A percentile compares a stretch with the other conserved stretches of the same genome.
Conservation (phyloP, 352 stramenopile genomes). For the Pythium chondricola region DNA sequence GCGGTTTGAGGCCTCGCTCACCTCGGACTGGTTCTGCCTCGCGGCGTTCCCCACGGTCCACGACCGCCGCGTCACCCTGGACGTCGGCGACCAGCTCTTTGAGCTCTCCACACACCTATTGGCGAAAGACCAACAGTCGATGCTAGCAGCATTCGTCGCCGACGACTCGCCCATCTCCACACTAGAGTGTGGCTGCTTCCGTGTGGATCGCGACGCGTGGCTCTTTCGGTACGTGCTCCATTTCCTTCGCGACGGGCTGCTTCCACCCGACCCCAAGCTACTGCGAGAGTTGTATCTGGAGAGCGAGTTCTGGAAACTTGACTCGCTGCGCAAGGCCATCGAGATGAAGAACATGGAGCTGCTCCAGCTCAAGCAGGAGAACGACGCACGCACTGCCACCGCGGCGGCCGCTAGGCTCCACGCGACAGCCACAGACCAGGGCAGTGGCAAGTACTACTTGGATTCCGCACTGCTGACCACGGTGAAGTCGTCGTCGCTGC, state of each 20-base stretch:
- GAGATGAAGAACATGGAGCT: slow-evolving; percentile 65
- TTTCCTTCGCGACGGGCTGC: slow-evolving; percentile 69
- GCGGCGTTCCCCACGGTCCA: slow-evolving; percentile 35
- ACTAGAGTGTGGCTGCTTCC: slow-evolving; percentile 66
- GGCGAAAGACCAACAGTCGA: slow-evolving; percentile 44
- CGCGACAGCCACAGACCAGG: not conserved
- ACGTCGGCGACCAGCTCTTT: slow-evolving; percentile 70
- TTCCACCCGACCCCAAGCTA: slow-evolving; percentile 60
- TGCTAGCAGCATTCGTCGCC: slow-evolving; percentile 59
- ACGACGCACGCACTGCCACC: slow-evolving; percentile 15
- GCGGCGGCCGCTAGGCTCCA: slow-evolving; percentile 12
- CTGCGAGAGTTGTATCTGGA: slow-evolving; percentile 67
- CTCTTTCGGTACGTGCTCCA: slow-evolving; percentile 74
- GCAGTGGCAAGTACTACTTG: slow-evolving; percentile 15
- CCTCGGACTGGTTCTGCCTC: slow-evolving; percentile 72
- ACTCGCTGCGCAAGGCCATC: slow-evolving; percentile 68
- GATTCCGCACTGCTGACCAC: slow-evolving; percentile 16
- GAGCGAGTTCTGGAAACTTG: slow-evolving; percentile 80
- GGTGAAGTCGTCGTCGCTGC: slow-evolving; percentile 13
- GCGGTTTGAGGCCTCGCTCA: slow-evolving; percentile 61
- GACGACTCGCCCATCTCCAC: slow-evolving; percentile 53
- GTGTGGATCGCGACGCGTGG: slow-evolving; percentile 70
- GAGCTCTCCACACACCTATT: slow-evolving; percentile 49
- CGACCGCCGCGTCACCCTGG: slow-evolving; percentile 47
- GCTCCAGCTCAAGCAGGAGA: slow-evolving; percentile 36